Base-by-base conservation (phyloP, 768 basidiomycete genomes). In the Pleurotus sapidus region DNA sequence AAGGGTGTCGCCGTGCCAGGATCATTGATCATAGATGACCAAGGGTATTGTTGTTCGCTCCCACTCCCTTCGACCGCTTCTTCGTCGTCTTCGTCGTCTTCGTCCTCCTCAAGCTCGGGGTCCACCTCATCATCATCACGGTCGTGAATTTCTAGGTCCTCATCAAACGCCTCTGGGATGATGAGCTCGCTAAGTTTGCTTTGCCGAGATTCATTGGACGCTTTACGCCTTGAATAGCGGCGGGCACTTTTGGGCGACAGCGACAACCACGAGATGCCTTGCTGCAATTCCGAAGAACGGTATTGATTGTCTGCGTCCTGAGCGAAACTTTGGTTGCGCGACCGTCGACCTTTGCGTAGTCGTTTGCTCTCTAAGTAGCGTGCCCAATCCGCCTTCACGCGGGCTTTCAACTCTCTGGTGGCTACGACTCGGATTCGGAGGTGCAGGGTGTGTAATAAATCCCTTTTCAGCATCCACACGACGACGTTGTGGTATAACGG, bases 381-480 rank as follows among this genome's bases (percentile, higher is more conserved):
- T 58, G 79, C 74, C 57, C 78, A 72, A 42, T 69, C 71, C 42
- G 72, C 68, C 50, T 81, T 79, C n/a, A 91, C 93, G 8, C 76
- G 76, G 42, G 79, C 68, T 71, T 97, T 98, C 57, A 98, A 73
- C 47, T 85, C 82, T 4, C 79, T 76, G 0, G 91, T 86, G 0
- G 91, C 94, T 37, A 93, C 82, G 42, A 98, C 78, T 27, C 95
- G 86, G 55, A 96, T 85, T 38, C 89, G 86, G 12, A 95, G 84
- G 66, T 95, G 95, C 24, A 94, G 78, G 15, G 91, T 89, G 53
- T 91, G 81, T 15, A 98, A 76, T 61, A 98, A 78, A 65, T 93
- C 93, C 40, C 86, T 84, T 66, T 90, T 90, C 38, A 98, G 78
- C 78, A 98, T 84, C 96, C 95, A 98, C 38, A 89, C 73, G 9